These are phyloP conservation scores for Ammopiptanthus mongolicus DNA, from an alignment of 306 rosid genomes.

Conservation along the genomic window DNA sequence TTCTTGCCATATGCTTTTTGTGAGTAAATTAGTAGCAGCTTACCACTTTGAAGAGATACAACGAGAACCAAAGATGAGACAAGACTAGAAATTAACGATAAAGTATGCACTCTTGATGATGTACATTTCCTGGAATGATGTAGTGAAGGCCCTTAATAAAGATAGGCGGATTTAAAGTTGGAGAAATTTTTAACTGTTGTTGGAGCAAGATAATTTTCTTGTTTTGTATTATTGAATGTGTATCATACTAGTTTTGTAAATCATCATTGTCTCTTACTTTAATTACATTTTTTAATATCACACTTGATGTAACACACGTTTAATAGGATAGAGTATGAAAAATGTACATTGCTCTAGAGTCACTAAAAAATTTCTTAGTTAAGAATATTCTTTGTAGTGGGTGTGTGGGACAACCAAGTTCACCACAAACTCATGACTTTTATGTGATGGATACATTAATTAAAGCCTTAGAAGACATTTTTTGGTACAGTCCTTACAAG, in stretches of 20 bases:
- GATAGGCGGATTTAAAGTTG: constrained; percentile 23
- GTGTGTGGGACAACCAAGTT: constrained; percentile 28
- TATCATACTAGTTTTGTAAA: too few species aligned
- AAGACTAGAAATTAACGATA: constrained; percentile 12
- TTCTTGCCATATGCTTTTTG: background rate
- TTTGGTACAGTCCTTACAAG: background rate
- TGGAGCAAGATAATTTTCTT: too few species aligned
- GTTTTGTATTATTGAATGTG: too few species aligned
- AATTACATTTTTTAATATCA: too few species aligned
- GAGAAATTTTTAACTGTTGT: too few species aligned
- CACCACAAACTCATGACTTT: constrained; percentile 32
- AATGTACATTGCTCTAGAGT: too few species aligned
- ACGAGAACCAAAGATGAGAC: background rate
- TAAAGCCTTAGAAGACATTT: background rate
- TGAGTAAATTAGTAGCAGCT: background rate
- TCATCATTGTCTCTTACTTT: too few species aligned
- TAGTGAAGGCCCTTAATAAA: constrained; percentile 36
- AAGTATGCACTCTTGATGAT: constrained; percentile 24
- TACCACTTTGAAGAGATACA: background rate
- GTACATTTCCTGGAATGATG: constrained; percentile 40
- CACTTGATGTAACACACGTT: too few species aligned
- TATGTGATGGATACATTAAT: constrained; percentile 17
- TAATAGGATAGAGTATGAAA: too few species aligned
- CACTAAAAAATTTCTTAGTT: too few species aligned
- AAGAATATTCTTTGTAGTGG: background rate